phyloP scores from a whole-genome alignment of 1,139 yeast genomes.

The Cylindricascospora bacillispora region DNA sequence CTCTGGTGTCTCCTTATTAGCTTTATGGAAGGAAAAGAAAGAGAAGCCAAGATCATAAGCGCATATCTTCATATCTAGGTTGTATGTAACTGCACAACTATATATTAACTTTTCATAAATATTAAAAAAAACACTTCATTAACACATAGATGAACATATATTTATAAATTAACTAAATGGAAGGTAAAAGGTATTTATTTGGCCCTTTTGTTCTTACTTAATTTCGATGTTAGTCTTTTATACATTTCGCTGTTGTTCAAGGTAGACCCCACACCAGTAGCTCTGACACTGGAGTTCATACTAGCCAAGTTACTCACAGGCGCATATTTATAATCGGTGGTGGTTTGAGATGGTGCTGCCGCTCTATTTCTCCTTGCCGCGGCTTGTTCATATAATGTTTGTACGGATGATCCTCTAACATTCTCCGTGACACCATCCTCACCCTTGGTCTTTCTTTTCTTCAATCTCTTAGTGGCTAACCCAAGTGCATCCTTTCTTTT shows the following conservation, averaged over 20 bases:
- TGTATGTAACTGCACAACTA: too few species aligned
- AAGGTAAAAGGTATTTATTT: too few species aligned
- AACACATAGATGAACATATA: too few species aligned
- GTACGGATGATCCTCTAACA: conserved; percentile 14
- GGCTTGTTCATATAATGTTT: conserved; percentile 61
- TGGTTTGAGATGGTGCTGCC: conserved; percentile 82
- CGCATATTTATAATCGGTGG: conserved; percentile 82
- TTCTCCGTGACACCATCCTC: conserved; percentile 34
- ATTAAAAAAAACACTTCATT: too few species aligned
- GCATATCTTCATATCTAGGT: too few species aligned
- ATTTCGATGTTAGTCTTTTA: conserved; percentile 40
- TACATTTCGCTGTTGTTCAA: conserved; percentile 60
- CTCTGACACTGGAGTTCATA: conserved; percentile 24
- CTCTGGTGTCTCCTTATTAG: conserved; percentile 98
- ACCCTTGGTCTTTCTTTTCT: conserved; percentile 16
- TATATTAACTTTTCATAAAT: too few species aligned
- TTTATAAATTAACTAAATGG: too few species aligned
- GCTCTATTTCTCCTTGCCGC: conserved; percentile 93
- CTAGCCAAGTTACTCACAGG: conserved; percentile 52
- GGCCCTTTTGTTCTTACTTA: conserved; percentile 19
- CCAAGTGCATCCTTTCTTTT: conserved; percentile 31
- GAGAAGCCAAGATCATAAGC: conserved; percentile 99
- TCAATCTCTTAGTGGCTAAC: conserved; percentile 22
- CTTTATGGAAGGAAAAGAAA: conserved; percentile 99
- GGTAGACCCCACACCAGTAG: conserved; percentile 40